Percentiles rank a stretch among this genome's conserved stretches.
phyloP scores from a whole-genome alignment of 129 eudicot genomes.

The Flaveria trinervia region DNA sequence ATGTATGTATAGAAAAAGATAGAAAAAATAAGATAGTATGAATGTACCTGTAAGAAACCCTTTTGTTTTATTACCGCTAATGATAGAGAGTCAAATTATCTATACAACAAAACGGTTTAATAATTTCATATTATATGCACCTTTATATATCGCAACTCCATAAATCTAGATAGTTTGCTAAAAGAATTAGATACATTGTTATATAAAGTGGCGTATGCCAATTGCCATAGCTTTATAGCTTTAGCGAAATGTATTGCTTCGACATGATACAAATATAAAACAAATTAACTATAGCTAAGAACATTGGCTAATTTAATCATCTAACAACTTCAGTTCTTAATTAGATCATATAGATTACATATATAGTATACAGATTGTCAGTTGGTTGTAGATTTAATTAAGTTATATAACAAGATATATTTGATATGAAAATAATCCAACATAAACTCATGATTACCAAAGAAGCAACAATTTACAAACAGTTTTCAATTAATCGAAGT shows the following conservation, averaged over 20 bases:
- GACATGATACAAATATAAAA: too few species aligned
- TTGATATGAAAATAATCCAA: too few species aligned
- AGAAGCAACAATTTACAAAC: conserved; percentile 39
- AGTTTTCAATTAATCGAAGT: conserved; percentile 25
- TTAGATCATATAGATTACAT: not conserved
- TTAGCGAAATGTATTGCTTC: too few species aligned
- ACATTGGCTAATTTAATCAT: too few species aligned
- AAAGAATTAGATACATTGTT: too few species aligned
- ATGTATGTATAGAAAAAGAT: too few species aligned
- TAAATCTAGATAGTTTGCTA: not conserved
- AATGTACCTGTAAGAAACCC: not conserved
- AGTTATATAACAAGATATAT: conserved; percentile 3
- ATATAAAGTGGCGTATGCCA: too few species aligned
- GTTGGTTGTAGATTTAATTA: not conserved
- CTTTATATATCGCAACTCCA: not conserved
- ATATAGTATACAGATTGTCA: not conserved
- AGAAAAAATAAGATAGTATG: too few species aligned
- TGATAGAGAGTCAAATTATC: not conserved
- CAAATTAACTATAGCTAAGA: too few species aligned
- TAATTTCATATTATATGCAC: not conserved
- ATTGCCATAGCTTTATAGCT: too few species aligned
- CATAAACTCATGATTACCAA: conserved; percentile 17
- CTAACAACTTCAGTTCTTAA: too few species aligned
- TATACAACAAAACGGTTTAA: not conserved
- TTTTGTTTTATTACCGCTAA: not conserved